Evolutionary conservation across 495 filamentous ascomycete species (phyloP).

Genomic region (Penicillium roqueforti): DNA sequence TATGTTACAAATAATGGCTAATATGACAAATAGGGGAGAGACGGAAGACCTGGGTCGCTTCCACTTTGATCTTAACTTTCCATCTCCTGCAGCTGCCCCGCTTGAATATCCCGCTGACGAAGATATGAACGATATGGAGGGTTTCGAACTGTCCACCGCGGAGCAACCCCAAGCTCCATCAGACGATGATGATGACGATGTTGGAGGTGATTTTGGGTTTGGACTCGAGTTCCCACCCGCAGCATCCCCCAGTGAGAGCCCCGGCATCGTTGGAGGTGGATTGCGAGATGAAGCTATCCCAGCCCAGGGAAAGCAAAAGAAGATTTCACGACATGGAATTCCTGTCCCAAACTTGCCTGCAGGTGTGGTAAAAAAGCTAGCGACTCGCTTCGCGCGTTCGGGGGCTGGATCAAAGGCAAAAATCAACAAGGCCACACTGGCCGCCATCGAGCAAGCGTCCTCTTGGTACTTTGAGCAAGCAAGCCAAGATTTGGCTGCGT

Average conservation of each 20-base stretch:
- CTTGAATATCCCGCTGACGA: constrained; percentile 30
- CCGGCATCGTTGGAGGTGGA: constrained; percentile 40
- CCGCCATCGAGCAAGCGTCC: constrained; percentile 69
- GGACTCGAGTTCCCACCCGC: constrained; percentile 29
- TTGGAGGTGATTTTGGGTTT: constrained; percentile 29
- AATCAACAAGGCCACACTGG: constrained; percentile 67
- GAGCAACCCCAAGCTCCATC: constrained; percentile 24
- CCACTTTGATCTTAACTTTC: constrained; percentile 44
- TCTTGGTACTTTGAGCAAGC: constrained; percentile 89
- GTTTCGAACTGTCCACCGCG: constrained; percentile 34
- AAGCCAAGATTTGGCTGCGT: constrained; percentile 71
- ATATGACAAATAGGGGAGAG: constrained; percentile 38
- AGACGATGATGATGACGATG: constrained; percentile 23
- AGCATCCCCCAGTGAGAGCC: constrained; percentile 34
- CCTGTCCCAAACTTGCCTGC: constrained; percentile 70
- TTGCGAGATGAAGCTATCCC: constrained; percentile 35
- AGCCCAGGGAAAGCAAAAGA: constrained; percentile 41
- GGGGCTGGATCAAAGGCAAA: constrained; percentile 57
- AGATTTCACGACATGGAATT: constrained; percentile 68
- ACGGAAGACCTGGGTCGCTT: constrained; percentile 46
- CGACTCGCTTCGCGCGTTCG: constrained; percentile 62
- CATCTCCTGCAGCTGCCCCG: constrained; percentile 31
- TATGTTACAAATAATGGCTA: constrained; percentile 22
- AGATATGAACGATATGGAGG: constrained; percentile 35
- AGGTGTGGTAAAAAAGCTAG: constrained; percentile 68